Base-by-base conservation (phyloP, 768 basidiomycete genomes). In the Boletus reticuloceps region DNA sequence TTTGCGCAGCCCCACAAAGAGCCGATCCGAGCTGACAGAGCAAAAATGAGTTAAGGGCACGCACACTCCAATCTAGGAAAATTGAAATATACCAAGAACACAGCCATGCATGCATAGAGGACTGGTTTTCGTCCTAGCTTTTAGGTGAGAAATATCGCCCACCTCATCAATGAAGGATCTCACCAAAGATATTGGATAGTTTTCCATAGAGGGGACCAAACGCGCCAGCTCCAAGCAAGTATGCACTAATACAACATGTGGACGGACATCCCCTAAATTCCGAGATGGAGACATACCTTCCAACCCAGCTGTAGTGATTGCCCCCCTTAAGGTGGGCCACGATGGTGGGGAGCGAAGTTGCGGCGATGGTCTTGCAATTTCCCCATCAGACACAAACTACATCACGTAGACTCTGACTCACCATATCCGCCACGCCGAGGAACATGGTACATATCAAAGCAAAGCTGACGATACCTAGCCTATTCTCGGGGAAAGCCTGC, bases 1-100 rank as follows among this genome's bases (percentile, higher is more conserved):
- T 83, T 67, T 93, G 86, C 0, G 91, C 89, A 8, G 87, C 85
- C 11, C 90, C 91, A 62, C 89, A 92, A 40, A 93, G 72, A 3
- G 88, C 89, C 11, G 89, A 90, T 36, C 88, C 89, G 56, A 89
- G 65, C 88, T 88, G 60, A 34, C 13, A 17, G 17, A 16, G 17
- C 10, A 16, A 25, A 27, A 9, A 49, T 56, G 17, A 60, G 41
- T 11, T 32, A 50, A 37, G 0, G 12, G 14, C 11, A 16, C 2
- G 9, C 36, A 22, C 5, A n/a, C 13, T 46, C 9, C 3, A 22
- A 27, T 16, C 6, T 16, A n/a, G 8, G 14, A 27, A 42, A 34
- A 65, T 79, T 37, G 62, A 13, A 36, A 39, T n/a, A 39, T 11
- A 89, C 83, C 71, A 92, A 67, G 68, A 92, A 94, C 6, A 84